Base-by-base conservation (phyloP, 2,329 filamentous ascomycete species). In the Myotisia sp. region DNA sequence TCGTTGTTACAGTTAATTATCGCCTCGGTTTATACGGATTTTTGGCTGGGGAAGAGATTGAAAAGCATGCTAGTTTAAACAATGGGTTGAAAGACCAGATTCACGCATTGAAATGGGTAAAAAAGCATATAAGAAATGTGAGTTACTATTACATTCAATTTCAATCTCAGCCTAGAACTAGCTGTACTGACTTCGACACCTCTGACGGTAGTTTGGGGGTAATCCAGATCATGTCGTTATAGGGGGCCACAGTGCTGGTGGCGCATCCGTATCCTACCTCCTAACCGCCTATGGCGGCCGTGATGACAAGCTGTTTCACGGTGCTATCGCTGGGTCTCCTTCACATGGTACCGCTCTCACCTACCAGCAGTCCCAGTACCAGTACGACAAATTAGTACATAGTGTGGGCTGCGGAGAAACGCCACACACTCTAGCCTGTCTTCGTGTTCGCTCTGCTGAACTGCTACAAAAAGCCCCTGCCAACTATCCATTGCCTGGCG, bases 1-100 rank as follows among this genome's bases (percentile, higher is more conserved):
- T 86, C 0, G 71, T 83, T 0, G 76, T 86, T 2, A 76, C 66
- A 6, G 68, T 82, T 55, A 85, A 84, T 55, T 85, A 86, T 50
- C 74, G 81, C 4, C 77, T 86, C 7, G 79, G 79, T 0, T 67
- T 71, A 0, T 84, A 74, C 44, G 80, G 81, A 0, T 86, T 85
- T 49, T 62, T 86, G 8, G 70, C 71, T 2, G 63, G 72, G 36
- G 57, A 67, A 10, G 67, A 77, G 44, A 54, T 76, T 1, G 43
- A 56, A 20, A 46, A 47, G 42, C 43, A 55, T 3, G 67, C 70
- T 2, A 69, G 66, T 37, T 49, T 75, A 22, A 85, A 85, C 51
- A 75, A 74, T 44, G 80, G 80, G 1, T 59, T 85, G 1, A 68
- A 69, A 21, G 79, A 85, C 50, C 78, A 83, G 52, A 61, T 74